phyloP scores from a whole-genome alignment of 1,139 yeast genomes.

The Maudiozyma humilis region DNA sequence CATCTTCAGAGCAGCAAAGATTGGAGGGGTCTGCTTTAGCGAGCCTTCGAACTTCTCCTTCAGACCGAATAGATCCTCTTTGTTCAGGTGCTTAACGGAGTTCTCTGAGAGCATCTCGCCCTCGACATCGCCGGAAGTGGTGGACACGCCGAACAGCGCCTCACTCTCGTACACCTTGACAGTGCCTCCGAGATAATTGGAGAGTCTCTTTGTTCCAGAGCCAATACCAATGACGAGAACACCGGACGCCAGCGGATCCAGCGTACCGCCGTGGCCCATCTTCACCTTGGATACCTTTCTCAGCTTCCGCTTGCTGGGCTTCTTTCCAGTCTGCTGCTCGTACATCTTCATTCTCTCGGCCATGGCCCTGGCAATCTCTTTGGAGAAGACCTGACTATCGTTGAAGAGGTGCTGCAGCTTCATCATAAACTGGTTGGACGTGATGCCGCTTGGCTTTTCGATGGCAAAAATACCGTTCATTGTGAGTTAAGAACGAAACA shows the following conservation, averaged over 20 bases:
- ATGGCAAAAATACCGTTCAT: constrained; percentile 94
- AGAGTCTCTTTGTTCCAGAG: constrained; percentile 73
- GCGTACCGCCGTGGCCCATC: constrained; percentile 97
- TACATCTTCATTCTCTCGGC: constrained; percentile 42
- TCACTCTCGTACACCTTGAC: constrained; percentile 72
- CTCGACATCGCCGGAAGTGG: constrained; percentile 90
- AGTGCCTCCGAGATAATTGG: constrained; percentile 61
- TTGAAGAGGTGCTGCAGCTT: constrained; percentile 58
- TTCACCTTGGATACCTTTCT: constrained; percentile 55
- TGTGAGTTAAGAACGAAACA: not conserved
- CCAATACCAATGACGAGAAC: constrained; percentile 89
- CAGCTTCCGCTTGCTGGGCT: constrained; percentile 38
- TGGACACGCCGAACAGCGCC: constrained; percentile 80
- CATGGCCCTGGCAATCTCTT: constrained; percentile 44
- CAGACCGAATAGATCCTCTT: constrained; percentile 43
- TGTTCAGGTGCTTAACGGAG: constrained; percentile 50
- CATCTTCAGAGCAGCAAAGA: constrained; percentile 88
- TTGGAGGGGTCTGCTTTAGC: constrained; percentile 86
- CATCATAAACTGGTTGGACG: constrained; percentile 66
- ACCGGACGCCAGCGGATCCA: constrained; percentile 93
- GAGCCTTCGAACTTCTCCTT: constrained; percentile 65
- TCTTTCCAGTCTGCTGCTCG: constrained; percentile 36
- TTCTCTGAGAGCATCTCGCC: constrained; percentile 66
- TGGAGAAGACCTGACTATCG: constrained; percentile 49
- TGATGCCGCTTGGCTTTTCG: constrained; percentile 78